Evolutionary conservation across 306 rosid species (phyloP).

Genomic region (Geum urbanum): DNA sequence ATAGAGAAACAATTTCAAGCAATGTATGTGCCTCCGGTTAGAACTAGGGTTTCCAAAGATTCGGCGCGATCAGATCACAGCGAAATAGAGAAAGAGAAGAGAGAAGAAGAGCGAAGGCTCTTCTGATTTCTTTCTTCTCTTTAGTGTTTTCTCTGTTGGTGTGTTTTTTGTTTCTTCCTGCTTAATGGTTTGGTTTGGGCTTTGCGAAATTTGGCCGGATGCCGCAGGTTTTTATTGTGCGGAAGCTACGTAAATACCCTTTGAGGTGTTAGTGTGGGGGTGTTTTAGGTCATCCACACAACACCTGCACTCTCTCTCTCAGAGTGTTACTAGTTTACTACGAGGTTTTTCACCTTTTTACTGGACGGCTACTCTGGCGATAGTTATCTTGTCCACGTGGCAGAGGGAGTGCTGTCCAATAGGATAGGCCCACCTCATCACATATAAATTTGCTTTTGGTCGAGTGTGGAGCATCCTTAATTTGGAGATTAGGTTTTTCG

Average conservation of each 20-base stretch:
- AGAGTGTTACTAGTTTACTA: neutral
- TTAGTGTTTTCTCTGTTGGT: conserved; percentile 2
- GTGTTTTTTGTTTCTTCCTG: conserved; percentile 12
- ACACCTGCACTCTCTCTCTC: neutral
- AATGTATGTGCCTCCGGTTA: conserved; percentile 6
- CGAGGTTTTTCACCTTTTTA: neutral
- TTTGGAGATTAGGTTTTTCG: neutral
- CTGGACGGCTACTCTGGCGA: neutral
- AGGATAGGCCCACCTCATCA: neutral
- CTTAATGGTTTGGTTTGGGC: conserved; percentile 26
- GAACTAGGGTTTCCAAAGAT: conserved; percentile 50
- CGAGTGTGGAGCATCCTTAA: neutral
- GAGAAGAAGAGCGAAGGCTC: conserved; percentile 24
- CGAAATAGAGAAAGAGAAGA: neutral
- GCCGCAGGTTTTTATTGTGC: conserved; percentile 9
- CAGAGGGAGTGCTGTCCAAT: neutral
- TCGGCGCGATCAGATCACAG: conserved; percentile 60
- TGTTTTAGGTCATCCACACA: conserved; percentile 20
- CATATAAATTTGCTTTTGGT: neutral
- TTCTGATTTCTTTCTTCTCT: conserved; percentile 12
- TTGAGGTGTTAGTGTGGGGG: neutral
- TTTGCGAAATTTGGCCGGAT: conserved; percentile 9
- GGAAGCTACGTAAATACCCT: conserved; percentile 21
- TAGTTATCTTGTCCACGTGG: neutral
- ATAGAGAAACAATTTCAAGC: conserved; percentile 14